These are phyloP conservation scores for Claviceps sorghi DNA, from an alignment of 2,329 filamentous ascomycete genomes.

Conservation along the genomic window DNA sequence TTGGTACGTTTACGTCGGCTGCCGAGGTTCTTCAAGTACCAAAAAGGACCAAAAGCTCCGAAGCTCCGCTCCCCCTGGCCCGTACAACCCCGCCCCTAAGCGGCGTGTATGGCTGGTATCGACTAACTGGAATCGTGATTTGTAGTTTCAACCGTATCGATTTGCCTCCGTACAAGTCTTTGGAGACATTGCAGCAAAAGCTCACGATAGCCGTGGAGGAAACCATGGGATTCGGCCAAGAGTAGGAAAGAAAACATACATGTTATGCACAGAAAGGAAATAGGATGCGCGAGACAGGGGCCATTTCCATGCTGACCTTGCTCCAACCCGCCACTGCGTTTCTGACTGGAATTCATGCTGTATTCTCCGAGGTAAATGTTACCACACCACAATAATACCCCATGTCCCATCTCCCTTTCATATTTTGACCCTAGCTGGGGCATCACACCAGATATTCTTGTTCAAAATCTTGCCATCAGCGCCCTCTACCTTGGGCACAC, in stretches of 20 bases:
- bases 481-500: not conserved
- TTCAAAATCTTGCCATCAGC: not conserved
- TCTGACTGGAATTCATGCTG: not conserved
- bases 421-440: not conserved
- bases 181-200: conserved; percentile 76
- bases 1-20: conserved; percentile 50
- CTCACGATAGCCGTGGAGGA: conserved; percentile 95
- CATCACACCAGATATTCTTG: not conserved
- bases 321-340: not conserved
- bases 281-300: not conserved
- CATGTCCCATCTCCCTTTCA: not conserved
- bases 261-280: not conserved
- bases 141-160: conserved; percentile 90
- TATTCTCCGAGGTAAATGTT: not conserved
- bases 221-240: conserved; percentile 96
- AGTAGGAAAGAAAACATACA: conserved; percentile 39
- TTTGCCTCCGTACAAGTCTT: conserved; percentile 78
- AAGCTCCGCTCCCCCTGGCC: not conserved
- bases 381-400: not conserved
- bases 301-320: not conserved
- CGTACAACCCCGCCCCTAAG: not conserved
- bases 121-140: conserved; percentile 10
- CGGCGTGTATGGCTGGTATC: not conserved
- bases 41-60: not conserved
- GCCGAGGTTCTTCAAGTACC: not conserved